Base-by-base conservation (phyloP, 345 rosid species). In the Leavenworthia alabamica region DNA sequence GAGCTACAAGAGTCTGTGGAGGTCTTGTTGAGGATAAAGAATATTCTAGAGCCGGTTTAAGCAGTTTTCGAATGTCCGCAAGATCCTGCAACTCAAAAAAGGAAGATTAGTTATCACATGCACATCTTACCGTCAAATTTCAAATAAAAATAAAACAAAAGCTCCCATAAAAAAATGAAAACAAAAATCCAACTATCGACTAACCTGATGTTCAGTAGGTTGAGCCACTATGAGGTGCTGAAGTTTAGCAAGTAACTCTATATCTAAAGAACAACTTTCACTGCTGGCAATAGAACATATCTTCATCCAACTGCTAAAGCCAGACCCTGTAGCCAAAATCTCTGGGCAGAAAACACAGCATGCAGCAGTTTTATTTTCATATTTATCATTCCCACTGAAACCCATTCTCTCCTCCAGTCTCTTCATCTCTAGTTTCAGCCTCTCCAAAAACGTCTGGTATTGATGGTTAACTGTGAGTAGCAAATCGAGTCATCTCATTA, bases 1-100 rank as follows among this genome's bases (percentile, higher is more conserved):
- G 90, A 8, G 91, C 88, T 51, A 78, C 70, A 58, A 92, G 85
- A 70, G 73, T 77, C 75, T 85, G 95, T 16, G 98, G 97, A 60
- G 88, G 84, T 62, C 97, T 79, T 52, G 81, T 55, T 49, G 95
- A 83, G 43, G 80, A 75, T 55, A 85, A 54, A 0, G 95, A 85
- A 73, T 73, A 83, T 23, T 78, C 76, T 63, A 89, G 61, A 52
- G 78, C 66, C 70, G 69, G 63, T 41, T 81, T 80, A 76, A 92
- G 77, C 60, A 73, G 71, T 13, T 57, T 56, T 42, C 77, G 76
- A 40, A 79, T 33, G 50, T 55, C 65, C 55, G 56, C 59, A 51
- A 83, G 66, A 24, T 66, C 81, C 97, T 86, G 82, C 46, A 44
- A 66, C 36, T 26, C 23, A 58, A 53, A 52, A 28, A 29, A 16